Percentiles rank a stretch among this genome's conserved stretches.
phyloP scores from a whole-genome alignment of 1,284 basidiomycete genomes.

The Paramarasmius palmivorus region DNA sequence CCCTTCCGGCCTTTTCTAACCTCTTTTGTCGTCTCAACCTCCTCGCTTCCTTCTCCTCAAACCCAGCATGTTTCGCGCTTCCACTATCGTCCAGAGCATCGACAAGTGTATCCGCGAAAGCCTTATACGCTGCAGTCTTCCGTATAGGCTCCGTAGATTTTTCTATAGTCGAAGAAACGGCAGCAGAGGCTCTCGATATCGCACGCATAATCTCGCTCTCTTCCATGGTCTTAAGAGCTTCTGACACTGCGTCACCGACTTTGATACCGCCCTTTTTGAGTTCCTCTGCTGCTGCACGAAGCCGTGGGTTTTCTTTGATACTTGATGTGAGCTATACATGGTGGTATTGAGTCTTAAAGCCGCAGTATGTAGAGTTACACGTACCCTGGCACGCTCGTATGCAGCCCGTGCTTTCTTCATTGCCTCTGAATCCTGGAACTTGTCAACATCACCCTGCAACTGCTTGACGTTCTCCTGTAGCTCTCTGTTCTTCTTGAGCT shows the following conservation, averaged over 20 bases:
- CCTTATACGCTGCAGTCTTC: conserved; percentile 94
- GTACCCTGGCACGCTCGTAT: conserved; percentile 91
- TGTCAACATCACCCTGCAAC: conserved; percentile 96
- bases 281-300: conserved; percentile 90
- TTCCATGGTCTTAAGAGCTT: conserved; percentile 90
- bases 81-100: conserved; percentile 96
- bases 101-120: conserved; percentile 83
- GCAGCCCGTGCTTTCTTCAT: conserved; percentile 89
- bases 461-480: conserved; percentile 97
- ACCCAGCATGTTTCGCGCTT: conserved; percentile 90
- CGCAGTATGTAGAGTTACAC: conserved; percentile 28
- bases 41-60: conserved; percentile 89
- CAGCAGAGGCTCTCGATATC: conserved; percentile 80
- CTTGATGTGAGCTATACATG: conserved; percentile 79
- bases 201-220: conserved; percentile 91
- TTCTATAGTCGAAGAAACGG: conserved; percentile 78
- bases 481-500: conserved; percentile 92
- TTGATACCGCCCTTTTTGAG: conserved; percentile 88
- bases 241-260: conserved; percentile 90
- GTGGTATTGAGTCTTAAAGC: conserved; percentile 6
- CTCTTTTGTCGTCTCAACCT: conserved; percentile 74
- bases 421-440: conserved; percentile 95
- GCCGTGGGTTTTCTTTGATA: conserved; percentile 94
- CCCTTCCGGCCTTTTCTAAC: conserved; percentile 81
- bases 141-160: conserved; percentile 91